These are phyloP conservation scores for Leptomonas pyrrhocoris DNA, from an alignment of 208 protist species.

Conservation along the genomic window DNA sequence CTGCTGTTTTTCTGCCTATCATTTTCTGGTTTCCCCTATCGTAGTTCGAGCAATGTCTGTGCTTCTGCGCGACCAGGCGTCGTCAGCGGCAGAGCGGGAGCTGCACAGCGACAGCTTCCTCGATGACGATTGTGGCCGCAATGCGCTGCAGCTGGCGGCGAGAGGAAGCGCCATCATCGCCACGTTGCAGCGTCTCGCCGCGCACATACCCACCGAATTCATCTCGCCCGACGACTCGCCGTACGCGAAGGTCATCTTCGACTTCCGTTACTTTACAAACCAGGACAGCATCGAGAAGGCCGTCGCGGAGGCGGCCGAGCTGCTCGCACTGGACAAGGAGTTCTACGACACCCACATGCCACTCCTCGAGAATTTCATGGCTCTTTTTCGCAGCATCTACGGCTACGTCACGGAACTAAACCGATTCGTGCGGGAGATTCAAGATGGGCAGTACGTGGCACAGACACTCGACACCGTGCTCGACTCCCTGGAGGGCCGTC, in stretches of 20 bases:
- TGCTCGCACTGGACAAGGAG: constrained; percentile 76
- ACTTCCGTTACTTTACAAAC: constrained; percentile 93
- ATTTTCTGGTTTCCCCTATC: too few relatives aligned
- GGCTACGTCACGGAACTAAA: constrained; percentile 95
- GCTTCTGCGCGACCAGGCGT: neutral
- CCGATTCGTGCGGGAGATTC: constrained; percentile 91
- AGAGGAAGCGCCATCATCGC: constrained; percentile 94
- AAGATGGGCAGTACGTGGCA: constrained; percentile 87
- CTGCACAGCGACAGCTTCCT: constrained; percentile 61
- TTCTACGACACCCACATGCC: constrained; percentile 93
- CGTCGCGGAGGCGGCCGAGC: constrained; percentile 63
- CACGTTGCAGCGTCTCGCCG: constrained; percentile 90
- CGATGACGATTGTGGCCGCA: constrained; percentile 92
- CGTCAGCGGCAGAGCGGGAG: neutral
- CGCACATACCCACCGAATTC: constrained; percentile 93
- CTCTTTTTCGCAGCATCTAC: constrained; percentile 96
- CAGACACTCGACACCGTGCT: constrained; percentile 94
- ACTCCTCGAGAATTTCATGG: constrained; percentile 96
- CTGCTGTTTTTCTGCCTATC: too few relatives aligned
- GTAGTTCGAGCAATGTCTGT: constrained; percentile 3
- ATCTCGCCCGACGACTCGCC: constrained; percentile 43
- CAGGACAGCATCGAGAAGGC: constrained; percentile 77
- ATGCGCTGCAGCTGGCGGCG: constrained; percentile 87
- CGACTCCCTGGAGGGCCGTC: constrained; percentile 94
- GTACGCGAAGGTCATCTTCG: constrained; percentile 90